Percentiles rank a stretch among this genome's conserved stretches.
Conservation (phyloP, 2,329 filamentous ascomycete genomes). For the Fusarium incarnatum region DNA sequence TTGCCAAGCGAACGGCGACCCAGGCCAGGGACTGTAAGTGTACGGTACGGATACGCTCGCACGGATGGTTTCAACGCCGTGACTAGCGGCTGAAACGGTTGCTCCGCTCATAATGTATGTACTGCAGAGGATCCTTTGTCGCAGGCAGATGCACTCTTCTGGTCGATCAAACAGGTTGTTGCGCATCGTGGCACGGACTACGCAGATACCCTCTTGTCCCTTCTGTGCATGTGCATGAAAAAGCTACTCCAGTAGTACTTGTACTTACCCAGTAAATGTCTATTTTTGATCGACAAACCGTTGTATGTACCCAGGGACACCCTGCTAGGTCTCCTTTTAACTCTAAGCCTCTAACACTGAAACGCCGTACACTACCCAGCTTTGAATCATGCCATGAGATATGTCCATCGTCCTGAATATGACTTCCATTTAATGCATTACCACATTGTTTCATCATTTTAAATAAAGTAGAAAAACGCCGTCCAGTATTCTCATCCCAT, state of each 20-base stretch:
- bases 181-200: slow-evolving; percentile 4
- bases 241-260: neutral
- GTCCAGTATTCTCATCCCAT: neutral
- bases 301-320: neutral
- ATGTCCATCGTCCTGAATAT: slow-evolving; percentile 8
- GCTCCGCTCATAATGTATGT: slow-evolving; percentile 25
- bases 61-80: slow-evolving; percentile 44
- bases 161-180: slow-evolving; percentile 33
- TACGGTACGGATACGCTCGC: slow-evolving; percentile 25
- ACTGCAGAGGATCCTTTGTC: slow-evolving; percentile 17
- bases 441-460: slow-evolving; percentile 21
- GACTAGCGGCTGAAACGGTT: slow-evolving; percentile 44
- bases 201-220: slow-evolving; percentile 1
- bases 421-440: slow-evolving; percentile 10
- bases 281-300: slow-evolving; percentile 26
- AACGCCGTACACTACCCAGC: slow-evolving; percentile 41
- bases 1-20: slow-evolving; percentile 12
- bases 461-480: slow-evolving; percentile 2
- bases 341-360: slow-evolving; percentile 8
- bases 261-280: slow-evolving; percentile 10
- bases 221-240: slow-evolving; percentile 20
- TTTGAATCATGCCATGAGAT: slow-evolving; percentile 28
- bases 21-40: neutral
- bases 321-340: slow-evolving; percentile 15
- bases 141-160: slow-evolving; percentile 17